Base-by-base conservation (phyloP, 202 grass and related monocot species). In the Bolboschoenoplectus hybrid region DNA sequence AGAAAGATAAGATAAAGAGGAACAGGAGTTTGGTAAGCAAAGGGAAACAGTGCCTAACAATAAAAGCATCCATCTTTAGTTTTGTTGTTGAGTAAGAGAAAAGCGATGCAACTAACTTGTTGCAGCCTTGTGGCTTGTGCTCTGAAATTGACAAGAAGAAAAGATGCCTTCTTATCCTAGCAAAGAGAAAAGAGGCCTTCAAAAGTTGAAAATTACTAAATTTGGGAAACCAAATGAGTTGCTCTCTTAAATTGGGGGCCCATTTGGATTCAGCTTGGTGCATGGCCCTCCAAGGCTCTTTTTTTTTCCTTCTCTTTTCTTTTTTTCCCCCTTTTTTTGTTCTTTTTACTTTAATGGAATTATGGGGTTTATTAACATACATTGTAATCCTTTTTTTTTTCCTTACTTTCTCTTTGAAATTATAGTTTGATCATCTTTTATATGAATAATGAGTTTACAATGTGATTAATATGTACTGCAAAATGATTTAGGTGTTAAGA, bases 101-200 rank as follows among this genome's bases (percentile, higher is more conserved):
- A 55, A 77, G 50, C 13, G 1, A 55, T 36, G 35, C 73, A 77
- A 56, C 73, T 51, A 55, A 53, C 49, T 39, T 38, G 2, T 38
- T 77, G 50, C 73, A 77, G 73, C 73, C 49, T 55, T 55, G 38
- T 38, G 73, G 34, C 26, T 76, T 76, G 19, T 76, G 72, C 47
- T 79, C 52, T 58, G 35, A 79, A 79, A 41, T 58, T 79, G 75
- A 41, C 74, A 79, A 58, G 34, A 57, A 79, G 12, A 57, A 79
- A 58, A 79, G 52, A 57, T 79, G 52, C 75, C 52, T 58, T 58
- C 75, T 79, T 60, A 58, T 79, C 52, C 14, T 79, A 41, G 71
- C 71, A 74, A 51, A 47, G 14, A 7, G 0, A 58, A 77, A 55
- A 56, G 53, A 41, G 34, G 34, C 35, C 75, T 79, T 41, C 34